Conservation (phyloP, 305 asterid species). For the Ruellia speciosa region DNA sequence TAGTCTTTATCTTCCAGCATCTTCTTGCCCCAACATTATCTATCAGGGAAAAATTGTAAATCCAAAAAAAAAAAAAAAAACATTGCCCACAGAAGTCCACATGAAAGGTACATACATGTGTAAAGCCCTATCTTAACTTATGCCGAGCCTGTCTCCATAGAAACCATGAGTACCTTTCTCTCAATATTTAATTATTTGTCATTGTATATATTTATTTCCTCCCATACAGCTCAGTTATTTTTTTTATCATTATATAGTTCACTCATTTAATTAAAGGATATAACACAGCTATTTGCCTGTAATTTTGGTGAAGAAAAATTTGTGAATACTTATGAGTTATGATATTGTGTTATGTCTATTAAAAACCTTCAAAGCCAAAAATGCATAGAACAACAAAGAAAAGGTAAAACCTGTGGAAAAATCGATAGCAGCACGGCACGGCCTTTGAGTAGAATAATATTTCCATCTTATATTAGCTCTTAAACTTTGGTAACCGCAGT, state of each 20-base stretch:
- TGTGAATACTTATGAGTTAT: not conserved
- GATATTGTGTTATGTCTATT: not conserved
- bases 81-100: too few relatives aligned
- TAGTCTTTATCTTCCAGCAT: not conserved
- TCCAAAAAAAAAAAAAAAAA: too few relatives aligned
- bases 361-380: not conserved
- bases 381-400: not conserved
- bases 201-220: too few relatives aligned
- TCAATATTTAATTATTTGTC: too few relatives aligned
- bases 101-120: not conserved
- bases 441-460: constrained; percentile 61
- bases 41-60: too few relatives aligned
- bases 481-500: constrained; percentile 80
- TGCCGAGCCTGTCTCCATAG: too few relatives aligned
- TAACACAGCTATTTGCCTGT: too few relatives aligned
- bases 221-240: too few relatives aligned
- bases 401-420: constrained; percentile 68
- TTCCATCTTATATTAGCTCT: constrained; percentile 81
- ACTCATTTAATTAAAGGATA: too few relatives aligned
- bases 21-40: not conserved
- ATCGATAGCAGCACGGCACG: constrained; percentile 75
- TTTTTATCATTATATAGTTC: too few relatives aligned
- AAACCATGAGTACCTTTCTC: too few relatives aligned
- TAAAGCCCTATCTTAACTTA: not conserved
- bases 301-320: too few relatives aligned